Conservation (phyloP, 2,329 filamentous ascomycete genomes). For the Diaporthe aspalathi region DNA sequence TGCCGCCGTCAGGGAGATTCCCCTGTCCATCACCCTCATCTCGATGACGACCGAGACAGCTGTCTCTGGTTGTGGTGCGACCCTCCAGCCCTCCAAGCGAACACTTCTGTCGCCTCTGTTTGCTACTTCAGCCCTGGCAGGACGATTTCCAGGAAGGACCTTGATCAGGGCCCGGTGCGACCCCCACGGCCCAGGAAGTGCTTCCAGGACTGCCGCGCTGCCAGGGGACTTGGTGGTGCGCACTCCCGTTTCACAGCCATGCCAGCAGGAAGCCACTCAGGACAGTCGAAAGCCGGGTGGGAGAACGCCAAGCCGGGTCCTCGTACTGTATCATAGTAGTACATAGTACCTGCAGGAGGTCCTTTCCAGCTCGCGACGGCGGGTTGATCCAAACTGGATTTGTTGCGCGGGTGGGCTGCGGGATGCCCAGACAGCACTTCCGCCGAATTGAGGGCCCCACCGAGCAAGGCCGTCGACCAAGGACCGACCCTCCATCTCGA, state of each 20-base stretch:
- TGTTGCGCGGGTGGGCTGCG: conserved; percentile 13
- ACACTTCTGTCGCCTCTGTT: neutral
- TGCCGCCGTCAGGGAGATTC: conserved; percentile 25
- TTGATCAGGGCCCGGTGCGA: neutral
- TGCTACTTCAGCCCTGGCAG: conserved; percentile 21
- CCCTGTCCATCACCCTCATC: conserved; percentile 7
- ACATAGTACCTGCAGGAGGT: neutral
- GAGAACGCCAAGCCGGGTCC: conserved; percentile 13
- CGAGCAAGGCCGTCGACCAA: neutral
- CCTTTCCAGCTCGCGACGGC: neutral
- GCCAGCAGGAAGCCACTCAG: neutral
- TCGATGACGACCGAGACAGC: conserved; percentile 4
- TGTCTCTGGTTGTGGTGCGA: conserved; percentile 6
- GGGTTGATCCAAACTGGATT: conserved; percentile 24
- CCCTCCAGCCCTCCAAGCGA: neutral
- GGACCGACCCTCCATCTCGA: conserved; percentile 23
- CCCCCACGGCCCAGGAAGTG: conserved; percentile 23
- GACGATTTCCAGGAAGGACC: conserved; percentile 1
- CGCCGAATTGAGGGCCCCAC: conserved; percentile 25
- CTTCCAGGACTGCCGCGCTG: conserved; percentile 3
- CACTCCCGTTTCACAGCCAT: conserved; percentile 22
- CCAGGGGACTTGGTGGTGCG: neutral
- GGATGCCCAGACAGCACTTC: conserved; percentile 25
- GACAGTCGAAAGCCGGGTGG: too few relatives aligned
- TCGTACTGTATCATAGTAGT: conserved; percentile 12